phyloP scores from a whole-genome alignment of 306 rosid species.

The Begonia fuchsioides region DNA sequence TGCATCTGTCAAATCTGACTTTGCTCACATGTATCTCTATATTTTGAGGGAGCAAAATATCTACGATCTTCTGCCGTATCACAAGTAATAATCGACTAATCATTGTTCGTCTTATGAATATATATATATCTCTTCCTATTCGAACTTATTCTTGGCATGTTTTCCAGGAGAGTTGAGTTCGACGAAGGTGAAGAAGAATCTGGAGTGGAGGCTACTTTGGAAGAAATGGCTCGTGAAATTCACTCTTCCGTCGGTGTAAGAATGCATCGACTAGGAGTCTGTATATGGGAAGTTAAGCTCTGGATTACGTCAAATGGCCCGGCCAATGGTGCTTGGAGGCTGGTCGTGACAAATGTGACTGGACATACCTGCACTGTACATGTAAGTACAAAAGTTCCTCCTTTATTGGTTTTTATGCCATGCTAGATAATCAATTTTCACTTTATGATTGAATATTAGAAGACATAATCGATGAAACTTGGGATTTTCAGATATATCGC shows the following conservation, averaged over 20 bases:
- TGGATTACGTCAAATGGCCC: slow-evolving; percentile 39
- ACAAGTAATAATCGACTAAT: slow-evolving; percentile 40
- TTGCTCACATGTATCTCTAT: slow-evolving; percentile 89
- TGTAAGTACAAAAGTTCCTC: slow-evolving; percentile 33
- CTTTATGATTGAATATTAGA: too few species aligned
- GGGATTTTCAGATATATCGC: slow-evolving; percentile 46
- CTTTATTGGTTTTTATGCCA: too few species aligned
- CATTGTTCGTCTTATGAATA: neutral
- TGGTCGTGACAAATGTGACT: slow-evolving; percentile 82
- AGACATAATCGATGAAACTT: too few species aligned
- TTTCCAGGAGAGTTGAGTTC: slow-evolving; percentile 50
- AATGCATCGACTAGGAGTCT: slow-evolving; percentile 90
- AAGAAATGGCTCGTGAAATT: slow-evolving; percentile 51
- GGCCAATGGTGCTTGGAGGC: slow-evolving; percentile 90
- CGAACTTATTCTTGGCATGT: slow-evolving; percentile 22
- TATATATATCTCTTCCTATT: slow-evolving; percentile 11
- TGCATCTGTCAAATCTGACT: slow-evolving; percentile 56
- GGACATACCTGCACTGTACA: slow-evolving; percentile 88
- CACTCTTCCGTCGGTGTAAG: slow-evolving; percentile 77
- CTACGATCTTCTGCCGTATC: slow-evolving; percentile 60
- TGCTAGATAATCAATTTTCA: too few species aligned
- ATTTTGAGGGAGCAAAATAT: slow-evolving; percentile 65
- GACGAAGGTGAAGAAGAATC: slow-evolving; percentile 37
- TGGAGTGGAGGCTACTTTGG: slow-evolving; percentile 44
- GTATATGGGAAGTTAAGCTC: slow-evolving; percentile 92